phyloP scores from a whole-genome alignment of 208 protist genomes.

The Polymyxa betae region DNA sequence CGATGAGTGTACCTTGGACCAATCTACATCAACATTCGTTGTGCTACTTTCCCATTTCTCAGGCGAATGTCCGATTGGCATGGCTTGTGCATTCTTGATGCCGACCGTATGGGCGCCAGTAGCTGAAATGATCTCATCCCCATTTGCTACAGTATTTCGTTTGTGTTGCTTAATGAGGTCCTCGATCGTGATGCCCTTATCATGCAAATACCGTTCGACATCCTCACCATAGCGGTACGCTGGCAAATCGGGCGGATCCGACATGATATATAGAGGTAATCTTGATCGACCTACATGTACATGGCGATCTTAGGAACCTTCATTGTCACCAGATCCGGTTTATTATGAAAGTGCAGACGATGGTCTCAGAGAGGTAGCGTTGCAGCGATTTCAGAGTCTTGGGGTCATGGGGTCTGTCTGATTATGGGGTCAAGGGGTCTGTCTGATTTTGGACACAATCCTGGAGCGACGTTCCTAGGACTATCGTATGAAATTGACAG shows the following conservation, averaged over 20 bases:
- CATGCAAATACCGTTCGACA: neutral
- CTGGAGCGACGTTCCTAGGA: too few relatives aligned
- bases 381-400: too few relatives aligned
- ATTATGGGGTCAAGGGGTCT: too few relatives aligned
- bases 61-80: neutral
- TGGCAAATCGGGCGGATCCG: neutral
- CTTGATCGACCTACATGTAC: too few relatives aligned
- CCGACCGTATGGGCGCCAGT: neutral
- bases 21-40: neutral
- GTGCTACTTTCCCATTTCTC: neutral
- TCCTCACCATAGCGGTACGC: conserved; percentile 11
- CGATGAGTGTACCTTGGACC: neutral
- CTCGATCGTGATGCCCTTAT: neutral
- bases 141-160: neutral
- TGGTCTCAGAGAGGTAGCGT: too few relatives aligned
- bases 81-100: neutral
- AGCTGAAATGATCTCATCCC: neutral
- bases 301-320: too few relatives aligned
- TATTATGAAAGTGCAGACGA: too few relatives aligned
- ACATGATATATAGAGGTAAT: too few relatives aligned
- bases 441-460: too few relatives aligned
- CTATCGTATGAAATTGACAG: too few relatives aligned
- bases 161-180: conserved; percentile 4
- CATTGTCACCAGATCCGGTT: too few relatives aligned
- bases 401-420: too few relatives aligned